Base-by-base conservation (phyloP, 495 filamentous ascomycete genomes). In the Aspergillus cavernicola region DNA sequence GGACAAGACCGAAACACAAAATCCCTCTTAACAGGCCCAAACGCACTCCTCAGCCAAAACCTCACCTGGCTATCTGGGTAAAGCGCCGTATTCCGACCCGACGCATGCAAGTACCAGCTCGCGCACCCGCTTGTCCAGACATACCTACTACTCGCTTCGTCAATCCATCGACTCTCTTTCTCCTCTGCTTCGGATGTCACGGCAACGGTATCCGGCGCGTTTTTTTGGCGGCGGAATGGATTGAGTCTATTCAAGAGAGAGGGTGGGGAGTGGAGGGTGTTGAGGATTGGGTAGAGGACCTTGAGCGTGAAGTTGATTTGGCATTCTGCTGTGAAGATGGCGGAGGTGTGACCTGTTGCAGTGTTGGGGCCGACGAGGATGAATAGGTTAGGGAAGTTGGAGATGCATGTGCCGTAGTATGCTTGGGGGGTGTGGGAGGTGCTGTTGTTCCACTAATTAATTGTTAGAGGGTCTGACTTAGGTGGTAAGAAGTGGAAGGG, bases 321-420 rank as follows among this genome's bases (percentile, higher is more conserved):
- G 51, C 76, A 77, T 59, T 83, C 80, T 22, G 62, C 68, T 0
- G 71, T 67, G 46, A 77, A 67, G 23, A 80, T 67, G 4, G 80
- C 74, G 2, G 69, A 78, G 1, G 67, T 66, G 58, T 84, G 80
- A 0, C 80, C 80, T 11, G 76, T 81, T 2, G 66, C 71, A 1
- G 77, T 79, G 45, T 82, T 84, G 0, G 80, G 80, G 0, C 80
- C 80, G 57, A 79, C 73, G 10, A 83, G 66, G 18, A 79, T 69
- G 66, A 84, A 84, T 55, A 80, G 74, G 46, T 82, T 82, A 4
- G 80, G 79, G 57, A 82, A 84, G 3, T 65, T 69, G 43, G 77
- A 74, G 46, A 83, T 61, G 40, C 78, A 77, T 15, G 73, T 77
- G 12, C 76, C 76, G 47, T 72, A 74, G 56, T 84, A 83, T 12